Conservation (phyloP, 2,329 filamentous ascomycete genomes). For the Pseudocercospora macadamiae region DNA sequence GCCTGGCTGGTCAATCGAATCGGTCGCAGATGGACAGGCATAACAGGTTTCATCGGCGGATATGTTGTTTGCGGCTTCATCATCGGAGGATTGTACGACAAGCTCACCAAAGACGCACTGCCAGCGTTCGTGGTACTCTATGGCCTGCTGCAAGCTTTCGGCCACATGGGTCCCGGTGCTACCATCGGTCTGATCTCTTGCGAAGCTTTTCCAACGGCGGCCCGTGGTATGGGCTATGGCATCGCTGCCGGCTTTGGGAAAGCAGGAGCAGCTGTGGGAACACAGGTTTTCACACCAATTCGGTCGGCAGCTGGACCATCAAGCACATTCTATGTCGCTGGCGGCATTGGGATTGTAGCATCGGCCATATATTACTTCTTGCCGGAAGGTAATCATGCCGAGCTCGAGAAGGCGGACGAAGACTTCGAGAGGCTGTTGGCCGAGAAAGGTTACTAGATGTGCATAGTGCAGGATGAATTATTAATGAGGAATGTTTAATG, state of each 20-base stretch:
- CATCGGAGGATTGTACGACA: constrained; percentile 54
- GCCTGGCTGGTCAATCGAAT: constrained; percentile 53
- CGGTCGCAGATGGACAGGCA: constrained; percentile 56
- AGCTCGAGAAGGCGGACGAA: constrained; percentile 26
- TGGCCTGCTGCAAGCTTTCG: constrained; percentile 54
- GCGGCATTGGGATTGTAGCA: constrained; percentile 25
- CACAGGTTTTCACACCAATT: constrained; percentile 55
- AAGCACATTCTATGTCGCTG: constrained; percentile 29
- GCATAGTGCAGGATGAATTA: no score
- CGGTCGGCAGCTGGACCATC: constrained; percentile 28
- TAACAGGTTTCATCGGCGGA: constrained; percentile 52
- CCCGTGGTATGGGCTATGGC: constrained; percentile 56
- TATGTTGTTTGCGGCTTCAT: constrained; percentile 57
- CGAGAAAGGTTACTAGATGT: neutral
- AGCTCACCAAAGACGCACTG: constrained; percentile 48
- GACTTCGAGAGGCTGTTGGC: constrained; percentile 22
- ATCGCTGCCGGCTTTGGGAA: constrained; percentile 57
- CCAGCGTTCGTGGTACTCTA: constrained; percentile 58
- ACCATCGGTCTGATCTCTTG: constrained; percentile 56
- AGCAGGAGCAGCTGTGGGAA: constrained; percentile 56
- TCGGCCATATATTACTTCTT: constrained; percentile 28
- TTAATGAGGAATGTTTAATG: no score
- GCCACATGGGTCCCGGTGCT: constrained; percentile 56
- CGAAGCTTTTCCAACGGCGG: constrained; percentile 57
- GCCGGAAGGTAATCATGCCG: constrained; percentile 25